A percentile compares a stretch with the other conserved stretches of the same genome.
These are phyloP conservation scores for Marasmius sp. DNA, from an alignment of 1,284 basidiomycete genomes.

Conservation along the genomic window DNA sequence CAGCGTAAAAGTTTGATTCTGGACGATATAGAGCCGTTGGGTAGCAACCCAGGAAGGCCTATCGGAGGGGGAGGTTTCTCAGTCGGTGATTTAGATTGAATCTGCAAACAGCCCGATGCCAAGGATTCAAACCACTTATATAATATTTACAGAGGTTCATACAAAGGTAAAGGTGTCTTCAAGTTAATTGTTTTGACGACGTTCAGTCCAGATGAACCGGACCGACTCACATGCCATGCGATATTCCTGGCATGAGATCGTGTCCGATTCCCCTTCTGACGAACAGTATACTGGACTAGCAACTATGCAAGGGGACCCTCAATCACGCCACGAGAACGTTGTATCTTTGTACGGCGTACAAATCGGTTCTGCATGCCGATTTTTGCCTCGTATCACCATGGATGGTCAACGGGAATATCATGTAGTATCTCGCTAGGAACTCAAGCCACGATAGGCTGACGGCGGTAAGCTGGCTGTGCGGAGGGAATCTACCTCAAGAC, in stretches of 20 bases:
- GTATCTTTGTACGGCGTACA: background rate
- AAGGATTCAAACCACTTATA: background rate
- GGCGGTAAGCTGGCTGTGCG: background rate
- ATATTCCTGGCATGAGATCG: background rate
- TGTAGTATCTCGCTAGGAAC: background rate
- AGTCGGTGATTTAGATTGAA: background rate
- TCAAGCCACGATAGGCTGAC: background rate
- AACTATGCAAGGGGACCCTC: background rate
- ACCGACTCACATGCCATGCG: too few species aligned
- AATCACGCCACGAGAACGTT: background rate
- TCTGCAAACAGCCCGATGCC: background rate
- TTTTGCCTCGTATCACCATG: background rate
- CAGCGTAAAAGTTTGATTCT: background rate
- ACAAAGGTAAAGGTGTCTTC: background rate
- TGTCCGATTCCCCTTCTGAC: background rate
- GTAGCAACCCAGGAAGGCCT: background rate
- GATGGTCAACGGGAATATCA: background rate
- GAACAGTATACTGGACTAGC: background rate
- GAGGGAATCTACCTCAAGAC: background rate
- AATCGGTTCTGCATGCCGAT: background rate
- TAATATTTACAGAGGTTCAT: background rate
- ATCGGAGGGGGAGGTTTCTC: background rate
- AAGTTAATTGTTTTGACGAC: background rate
- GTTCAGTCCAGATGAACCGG: background rate
- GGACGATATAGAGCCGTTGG: background rate